Base-by-base conservation (phyloP, 2,329 filamentous ascomycete species). In the Cladosporium cucumerinum region DNA sequence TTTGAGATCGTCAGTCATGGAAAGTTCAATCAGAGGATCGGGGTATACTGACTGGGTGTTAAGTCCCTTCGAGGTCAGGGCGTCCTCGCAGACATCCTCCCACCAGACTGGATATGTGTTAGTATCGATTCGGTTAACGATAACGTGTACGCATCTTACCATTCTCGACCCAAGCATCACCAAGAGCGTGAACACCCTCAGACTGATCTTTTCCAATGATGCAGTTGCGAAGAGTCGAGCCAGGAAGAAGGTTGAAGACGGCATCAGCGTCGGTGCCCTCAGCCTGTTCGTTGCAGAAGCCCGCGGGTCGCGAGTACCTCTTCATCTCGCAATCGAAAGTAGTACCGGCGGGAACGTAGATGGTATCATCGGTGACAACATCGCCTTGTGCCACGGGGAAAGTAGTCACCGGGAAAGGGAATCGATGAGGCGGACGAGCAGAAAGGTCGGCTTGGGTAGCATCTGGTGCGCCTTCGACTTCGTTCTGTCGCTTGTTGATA, bases 171-270 rank as follows among this genome's bases (percentile, higher is more conserved):
- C 61, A 63, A 32, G 84, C 39, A 21, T 46, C 73, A 28, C 81
- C 82, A 63, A 78, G 74, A 74, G 82, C 85, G 75, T 85, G 82
- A 26, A 85, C 78, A 58, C 79, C 82, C 74, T 84, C 83, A 51
- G 79, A 78, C 66, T 84, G 77, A 66, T 81, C 79, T 16, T 76
- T 78, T 43, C 84, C 82, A 63, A 85, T 85, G 72, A 85, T 84
- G 70, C 82, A 82, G 70, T 84, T 84, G 68, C 78, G 80, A 18
- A 85, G 74, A 30, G 79, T 83, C 39, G 79, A 84, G 30, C 83
- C 83, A 59, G 80, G 76, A 70, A 81, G 76, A 65, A 86, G 76
- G 66, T 82, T 76, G 78, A 86, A 86, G 73, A 85, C 82, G 48
- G 84, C 81, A 59, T 81, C 74, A 0, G 71, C 70, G 62, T 81